Percentiles rank a stretch among this genome's conserved stretches.
phyloP scores from a whole-genome alignment of 768 basidiomycete species.

The Pholiota microspora region DNA sequence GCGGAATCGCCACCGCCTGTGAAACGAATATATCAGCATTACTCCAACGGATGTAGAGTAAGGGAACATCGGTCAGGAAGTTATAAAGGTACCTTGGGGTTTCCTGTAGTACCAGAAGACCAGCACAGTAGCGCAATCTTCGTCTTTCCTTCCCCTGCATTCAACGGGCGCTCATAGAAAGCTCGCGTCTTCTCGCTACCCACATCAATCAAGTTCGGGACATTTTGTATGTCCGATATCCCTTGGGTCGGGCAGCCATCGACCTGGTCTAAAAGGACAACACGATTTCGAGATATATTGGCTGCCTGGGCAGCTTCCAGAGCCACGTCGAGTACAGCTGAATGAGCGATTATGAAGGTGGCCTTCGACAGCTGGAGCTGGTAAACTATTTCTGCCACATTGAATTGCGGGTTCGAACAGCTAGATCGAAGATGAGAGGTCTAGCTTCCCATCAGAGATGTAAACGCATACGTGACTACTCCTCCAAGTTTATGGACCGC shows the following conservation, averaged over 20 bases:
- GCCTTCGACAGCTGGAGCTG: slow-evolving; percentile 45
- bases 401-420: slow-evolving; percentile 54
- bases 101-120: slow-evolving; percentile 70
- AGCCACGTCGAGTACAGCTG: slow-evolving; percentile 33
- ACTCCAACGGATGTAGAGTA: not conserved
- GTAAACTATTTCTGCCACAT: slow-evolving; percentile 48
- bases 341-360: slow-evolving; percentile 43
- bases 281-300: slow-evolving; percentile 34
- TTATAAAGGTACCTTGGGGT: slow-evolving; percentile 46
- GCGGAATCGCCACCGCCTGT: slow-evolving; percentile 52
- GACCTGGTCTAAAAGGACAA: slow-evolving; percentile 36
- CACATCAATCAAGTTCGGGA: slow-evolving; percentile 26
- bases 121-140: slow-evolving; percentile 63
- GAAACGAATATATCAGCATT: not conserved
- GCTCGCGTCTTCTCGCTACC: slow-evolving; percentile 19
- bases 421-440: slow-evolving; percentile 25
- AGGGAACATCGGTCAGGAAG: not conserved
- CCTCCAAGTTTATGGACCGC: slow-evolving; percentile 49
- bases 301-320: slow-evolving; percentile 32
- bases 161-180: slow-evolving; percentile 44
- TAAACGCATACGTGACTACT: slow-evolving; percentile 43
- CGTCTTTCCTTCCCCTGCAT: slow-evolving; percentile 52
- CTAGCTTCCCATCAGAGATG: not conserved
- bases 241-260: slow-evolving; percentile 3
- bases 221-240: slow-evolving; percentile 11